phyloP scores from a whole-genome alignment of 164 flowering plant genomes.

The Piper longum region DNA sequence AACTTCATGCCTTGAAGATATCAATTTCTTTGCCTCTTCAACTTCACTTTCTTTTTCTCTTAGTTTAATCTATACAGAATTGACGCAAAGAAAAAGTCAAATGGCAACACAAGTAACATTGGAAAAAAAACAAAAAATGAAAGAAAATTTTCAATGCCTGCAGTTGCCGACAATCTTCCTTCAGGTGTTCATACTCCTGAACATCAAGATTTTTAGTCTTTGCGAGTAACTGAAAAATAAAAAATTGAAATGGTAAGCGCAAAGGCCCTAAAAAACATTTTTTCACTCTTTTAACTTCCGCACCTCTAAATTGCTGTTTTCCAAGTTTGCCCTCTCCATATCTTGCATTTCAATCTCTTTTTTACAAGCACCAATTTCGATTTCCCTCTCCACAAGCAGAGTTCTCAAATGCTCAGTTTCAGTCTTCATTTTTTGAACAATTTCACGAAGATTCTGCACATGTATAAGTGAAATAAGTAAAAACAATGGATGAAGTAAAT shows the following conservation, averaged over 20 bases:
- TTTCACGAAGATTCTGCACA: slow-evolving; percentile 63
- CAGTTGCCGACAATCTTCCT: slow-evolving; percentile 33
- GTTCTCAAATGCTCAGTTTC: slow-evolving; percentile 33
- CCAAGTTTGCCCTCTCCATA: slow-evolving; percentile 34
- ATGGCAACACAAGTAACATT: too few relatives aligned
- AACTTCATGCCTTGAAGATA: slow-evolving; percentile 35
- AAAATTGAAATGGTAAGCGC: slow-evolving; percentile 4
- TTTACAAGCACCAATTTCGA: slow-evolving; percentile 36
- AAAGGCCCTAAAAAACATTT: background rate
- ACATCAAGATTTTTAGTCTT: slow-evolving; percentile 40
- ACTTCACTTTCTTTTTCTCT: slow-evolving; percentile 38
- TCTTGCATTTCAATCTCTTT: slow-evolving; percentile 45
- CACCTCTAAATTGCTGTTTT: slow-evolving; percentile 56
- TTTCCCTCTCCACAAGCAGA: slow-evolving; percentile 34
- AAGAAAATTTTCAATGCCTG: slow-evolving; percentile 27
- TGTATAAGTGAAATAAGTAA: background rate
- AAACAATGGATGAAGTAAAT: too few relatives aligned
- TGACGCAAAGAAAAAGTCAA: background rate
- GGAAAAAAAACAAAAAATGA: background rate
- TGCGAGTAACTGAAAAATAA: slow-evolving; percentile 39
- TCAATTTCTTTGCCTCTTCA: slow-evolving; percentile 29
- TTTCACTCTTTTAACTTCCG: background rate
- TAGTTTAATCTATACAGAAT: slow-evolving; percentile 26
- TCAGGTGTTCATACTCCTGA: slow-evolving; percentile 52
- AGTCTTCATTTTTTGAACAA: slow-evolving; percentile 26